phyloP scores from a whole-genome alignment of 768 basidiomycete species.

The Boletellus sp. region DNA sequence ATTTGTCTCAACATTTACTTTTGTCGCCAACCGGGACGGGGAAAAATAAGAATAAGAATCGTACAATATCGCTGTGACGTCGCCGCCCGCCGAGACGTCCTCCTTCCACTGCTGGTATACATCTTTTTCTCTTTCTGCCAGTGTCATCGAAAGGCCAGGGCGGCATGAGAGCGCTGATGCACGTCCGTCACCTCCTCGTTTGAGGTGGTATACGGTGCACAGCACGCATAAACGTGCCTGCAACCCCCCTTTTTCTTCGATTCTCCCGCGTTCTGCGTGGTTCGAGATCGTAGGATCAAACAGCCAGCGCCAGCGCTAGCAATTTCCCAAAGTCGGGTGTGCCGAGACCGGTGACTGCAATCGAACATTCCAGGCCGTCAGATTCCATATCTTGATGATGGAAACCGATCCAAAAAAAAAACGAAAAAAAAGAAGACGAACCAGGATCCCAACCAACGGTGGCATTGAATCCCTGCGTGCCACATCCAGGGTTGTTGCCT shows the following conservation, averaged over 20 bases:
- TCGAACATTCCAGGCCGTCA: not conserved
- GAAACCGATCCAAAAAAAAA: not conserved
- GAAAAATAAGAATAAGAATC: no score
- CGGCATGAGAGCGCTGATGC: no score
- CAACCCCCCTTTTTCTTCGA: no score
- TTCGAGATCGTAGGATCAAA: not conserved
- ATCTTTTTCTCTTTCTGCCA: no score
- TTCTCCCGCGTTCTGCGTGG: no score
- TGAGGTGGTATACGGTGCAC: no score
- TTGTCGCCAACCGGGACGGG: not conserved
- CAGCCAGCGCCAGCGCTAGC: slow-evolving; percentile 34
- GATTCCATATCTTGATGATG: not conserved
- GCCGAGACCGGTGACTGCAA: slow-evolving; percentile 51
- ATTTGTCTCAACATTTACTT: not conserved
- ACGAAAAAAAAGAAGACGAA: slow-evolving; percentile 23
- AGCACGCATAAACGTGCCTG: no score
- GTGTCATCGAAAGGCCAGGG: no score
- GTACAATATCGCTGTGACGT: no score
- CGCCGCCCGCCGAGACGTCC: no score
- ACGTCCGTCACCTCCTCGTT: no score
- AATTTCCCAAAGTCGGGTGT: slow-evolving; percentile 51
- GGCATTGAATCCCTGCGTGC: slow-evolving; percentile 61
- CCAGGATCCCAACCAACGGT: slow-evolving; percentile 61
- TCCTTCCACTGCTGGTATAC: no score
- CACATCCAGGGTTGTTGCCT: slow-evolving; percentile 58